Base-by-base conservation (phyloP, 2,329 filamentous ascomycete genomes). In the Alternaria triticina region DNA sequence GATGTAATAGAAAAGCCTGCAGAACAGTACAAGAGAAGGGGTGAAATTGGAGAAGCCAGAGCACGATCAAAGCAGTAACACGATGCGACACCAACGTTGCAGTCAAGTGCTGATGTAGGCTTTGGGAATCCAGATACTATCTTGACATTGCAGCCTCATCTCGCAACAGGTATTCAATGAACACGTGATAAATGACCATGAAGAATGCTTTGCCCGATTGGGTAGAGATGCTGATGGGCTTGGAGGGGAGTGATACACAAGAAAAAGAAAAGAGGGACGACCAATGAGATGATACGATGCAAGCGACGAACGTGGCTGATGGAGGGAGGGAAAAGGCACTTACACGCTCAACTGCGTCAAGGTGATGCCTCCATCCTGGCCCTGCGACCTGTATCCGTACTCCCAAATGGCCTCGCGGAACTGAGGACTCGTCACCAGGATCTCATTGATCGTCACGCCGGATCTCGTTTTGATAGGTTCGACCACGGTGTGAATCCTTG, bases 341-440 rank as follows among this genome's bases (percentile, higher is more conserved):
- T 85, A 95, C 92, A 87, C 86, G 78, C 89, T 88, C 75, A 94
- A 83, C 81, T 96, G 93, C 22, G 90, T 92, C 57, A 97, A 90
- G 69, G 89, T 88, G 68, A 96, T 90, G 47, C 93, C 94, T n/a
- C 91, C 92, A 62, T 89, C 87, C 47, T 89, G 84, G n/a, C 87
- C 87, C 47, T 87, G 86, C 62, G 90, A 83, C 67, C 90, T 87
- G 77, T 95, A 92, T 15, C 90, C 89, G 82, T 97, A 98, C 65
- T 91, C 88, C 96, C 96, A 99, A 70, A 90, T 86, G 4, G 94
- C 94, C 70, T 92, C 89, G 46, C 88, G 83, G 79, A 99, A 99
- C 82, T 99, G 96, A 54, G 96, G 96, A 74, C 94, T 97, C 70
- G 90, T 88, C 56, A 99, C 95, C 57, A 94, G 87, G 74, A 98